Evolutionary conservation across 768 basidiomycete genomes (phyloP).

Genomic region (Hirschioporus abietinus): DNA sequence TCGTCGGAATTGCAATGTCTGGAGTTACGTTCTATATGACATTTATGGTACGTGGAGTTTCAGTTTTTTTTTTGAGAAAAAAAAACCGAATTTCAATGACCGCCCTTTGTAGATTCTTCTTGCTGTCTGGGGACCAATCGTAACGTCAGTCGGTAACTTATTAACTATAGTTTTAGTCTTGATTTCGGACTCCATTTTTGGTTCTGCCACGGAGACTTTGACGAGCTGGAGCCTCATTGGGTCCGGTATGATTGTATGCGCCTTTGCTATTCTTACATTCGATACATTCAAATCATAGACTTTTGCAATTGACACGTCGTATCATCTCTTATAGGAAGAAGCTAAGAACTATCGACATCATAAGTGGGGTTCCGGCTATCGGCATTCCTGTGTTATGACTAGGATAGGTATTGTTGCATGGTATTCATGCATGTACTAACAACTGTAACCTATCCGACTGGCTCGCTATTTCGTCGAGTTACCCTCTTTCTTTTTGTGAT

Average conservation of each 20-base stretch:
- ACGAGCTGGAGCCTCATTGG: slow-evolving; percentile 73
- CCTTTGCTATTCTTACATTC: slow-evolving; percentile 75
- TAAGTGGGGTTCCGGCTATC: no score
- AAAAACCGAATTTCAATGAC: background rate
- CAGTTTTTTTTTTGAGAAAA: background rate
- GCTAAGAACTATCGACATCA: no score
- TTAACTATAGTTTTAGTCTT: slow-evolving; percentile 91
- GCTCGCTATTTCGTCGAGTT: no score
- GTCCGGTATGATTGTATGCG: slow-evolving; percentile 71
- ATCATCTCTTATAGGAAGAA: no score
- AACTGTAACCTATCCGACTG: no score
- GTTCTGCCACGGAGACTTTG: slow-evolving; percentile 53
- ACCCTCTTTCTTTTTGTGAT: no score
- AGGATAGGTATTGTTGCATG: no score
- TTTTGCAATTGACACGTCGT: background rate
- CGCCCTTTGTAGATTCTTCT: slow-evolving; percentile 55
- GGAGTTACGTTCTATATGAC: slow-evolving; percentile 84
- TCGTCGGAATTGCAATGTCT: slow-evolving; percentile 61
- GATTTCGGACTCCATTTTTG: slow-evolving; percentile 70
- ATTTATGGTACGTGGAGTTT: slow-evolving; percentile 59
- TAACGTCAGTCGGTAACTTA: slow-evolving; percentile 86
- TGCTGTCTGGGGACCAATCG: slow-evolving; percentile 83
- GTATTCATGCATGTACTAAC: no score
- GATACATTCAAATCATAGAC: slow-evolving; percentile 44
- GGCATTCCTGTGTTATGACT: no score